Conservation (phyloP, 2,329 filamentous ascomycete species). For the Xylaria sp. region DNA sequence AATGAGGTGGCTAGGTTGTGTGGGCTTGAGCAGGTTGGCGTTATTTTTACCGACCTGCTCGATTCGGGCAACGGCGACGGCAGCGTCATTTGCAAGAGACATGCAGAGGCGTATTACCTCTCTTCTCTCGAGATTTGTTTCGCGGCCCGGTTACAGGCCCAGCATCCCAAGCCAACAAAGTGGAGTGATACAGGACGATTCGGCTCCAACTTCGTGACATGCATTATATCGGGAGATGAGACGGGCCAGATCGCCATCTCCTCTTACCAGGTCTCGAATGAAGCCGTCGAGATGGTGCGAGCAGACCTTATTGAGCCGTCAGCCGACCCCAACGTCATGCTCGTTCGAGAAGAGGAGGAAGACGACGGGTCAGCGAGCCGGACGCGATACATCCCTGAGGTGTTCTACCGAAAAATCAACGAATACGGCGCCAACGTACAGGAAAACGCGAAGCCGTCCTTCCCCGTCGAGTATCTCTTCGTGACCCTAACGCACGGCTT, state of each 20-base stretch:
- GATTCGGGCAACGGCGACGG: constrained; percentile 82
- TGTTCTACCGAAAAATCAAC: constrained; percentile 94
- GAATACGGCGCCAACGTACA: constrained; percentile 96
- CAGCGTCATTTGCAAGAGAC: constrained; percentile 89
- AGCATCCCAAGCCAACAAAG: constrained; percentile 86
- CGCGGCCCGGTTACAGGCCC: constrained; percentile 82
- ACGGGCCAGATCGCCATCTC: constrained; percentile 85
- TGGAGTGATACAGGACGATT: constrained; percentile 96
- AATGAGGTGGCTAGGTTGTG: constrained; percentile 80
- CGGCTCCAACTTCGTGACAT: constrained; percentile 96
- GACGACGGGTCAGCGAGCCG: constrained; percentile 70
- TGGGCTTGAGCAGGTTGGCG: constrained; percentile 84
- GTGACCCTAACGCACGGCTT: constrained; percentile 97
- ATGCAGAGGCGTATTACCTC: constrained; percentile 92
- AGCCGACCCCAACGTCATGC: constrained; percentile 89
- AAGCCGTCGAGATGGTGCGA: constrained; percentile 94
- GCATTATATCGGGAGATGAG: constrained; percentile 91
- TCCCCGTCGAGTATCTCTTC: constrained; percentile 94
- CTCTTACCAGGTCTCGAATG: constrained; percentile 92
- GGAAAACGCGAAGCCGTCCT: constrained; percentile 94
- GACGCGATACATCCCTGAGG: constrained; percentile 91
- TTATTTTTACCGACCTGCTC: constrained; percentile 92
- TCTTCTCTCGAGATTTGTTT: constrained; percentile 92
- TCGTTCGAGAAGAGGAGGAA: constrained; percentile 90
- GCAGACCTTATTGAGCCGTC: constrained; percentile 95